Evolutionary conservation across 495 filamentous ascomycete genomes (phyloP), one percentile per base, ranked within the genome.

Genomic region (Penicillium desertorum): DNA sequence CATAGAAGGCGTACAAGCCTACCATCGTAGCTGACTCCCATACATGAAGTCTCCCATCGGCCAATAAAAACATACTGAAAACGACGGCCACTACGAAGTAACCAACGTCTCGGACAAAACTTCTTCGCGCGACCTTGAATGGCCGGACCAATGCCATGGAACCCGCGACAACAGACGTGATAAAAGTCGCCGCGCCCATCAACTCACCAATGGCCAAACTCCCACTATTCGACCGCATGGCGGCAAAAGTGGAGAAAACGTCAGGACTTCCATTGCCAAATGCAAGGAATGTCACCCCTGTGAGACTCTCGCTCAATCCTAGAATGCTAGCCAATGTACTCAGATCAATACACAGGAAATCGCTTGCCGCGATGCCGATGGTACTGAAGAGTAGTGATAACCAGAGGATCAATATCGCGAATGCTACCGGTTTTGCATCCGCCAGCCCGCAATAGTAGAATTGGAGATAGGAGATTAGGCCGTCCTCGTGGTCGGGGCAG

Each of bases 231-330:
- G 92, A 94, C 68, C 86, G 86, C 92, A 99, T 98, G 56, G 95
- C 95, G 29, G 93, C 95, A 67, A 98, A 97, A 3, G 95, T 99
- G 39, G 90, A 96, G 71, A 99, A 99, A 17, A 99, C 92, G 72
- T 99, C 95, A 0, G 95, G 95, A 61, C 92, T 97, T n/a, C 95
- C 95, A 75, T 99, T 99, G 51, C 95, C 95, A 71, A 99, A 94
- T 4, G 95, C 95, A 49, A 98, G 78, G 63, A 99, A 96, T 1
- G 95, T 99, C 17, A 98, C 95, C 23, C 95, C 95, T 0, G 95
- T 91, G 76, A 98, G 83, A 67, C 89, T 96, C 74, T 99, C 93
- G 67, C 91, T 96, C 81, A 99, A 83, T 14, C 93, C 92, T 7
- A 98, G 78, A 42, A 95, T 83, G 58, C 77, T 87, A 19, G 95